Evolutionary conservation across 768 basidiomycete species (phyloP), one percentile per base, ranked within the genome.

Genomic region (Psilocybe tampanensis): DNA sequence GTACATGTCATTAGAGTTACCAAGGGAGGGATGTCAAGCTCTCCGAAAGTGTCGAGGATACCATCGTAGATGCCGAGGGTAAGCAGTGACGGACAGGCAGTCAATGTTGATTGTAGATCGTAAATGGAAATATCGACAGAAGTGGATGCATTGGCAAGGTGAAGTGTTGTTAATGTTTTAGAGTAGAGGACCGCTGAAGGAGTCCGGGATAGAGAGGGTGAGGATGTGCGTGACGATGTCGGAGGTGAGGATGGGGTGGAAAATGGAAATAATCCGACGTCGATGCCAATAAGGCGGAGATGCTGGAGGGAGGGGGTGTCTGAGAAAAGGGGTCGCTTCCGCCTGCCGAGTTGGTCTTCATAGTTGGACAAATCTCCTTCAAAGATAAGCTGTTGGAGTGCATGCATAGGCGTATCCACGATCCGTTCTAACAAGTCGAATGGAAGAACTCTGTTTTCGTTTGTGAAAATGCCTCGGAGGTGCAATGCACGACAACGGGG

Each of bases 21-120:
- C n/a, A 11, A n/a, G 7, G 34, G 13, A 15, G 36, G 9, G n/a
- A n/a, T n/a, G 9, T 29, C 17, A 24, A 24, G 24, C 13, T 50
- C 36, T 8, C 34, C 29, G 52, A 53, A 61, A 2, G 18, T 15
- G 19, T 43, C 33, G 11, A 64, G 47, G 22, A 64, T 19, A n/a
- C 61, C 60, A 44, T 64, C 60, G 43, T 64, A 64, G 4, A 64
- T 45, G 4, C 55, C 58, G 13, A 64, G 47, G 26, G 41, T 36
- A 9, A 21, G 44, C 8, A 64, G 36, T 8, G 19, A 44, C 1
- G 47, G 58, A 34, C 52, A 61, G 8, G 55, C 23, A 8, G 33
- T 26, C 17, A 64, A 55, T 2, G 61, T 48, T 12, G 13, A 17
- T 15, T 43, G 42, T 26, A 64, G 52, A 2, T 56, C 39, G 32